phyloP scores from a whole-genome alignment of 2,329 filamentous ascomycete species.

The Ambrosiella beaveri region DNA sequence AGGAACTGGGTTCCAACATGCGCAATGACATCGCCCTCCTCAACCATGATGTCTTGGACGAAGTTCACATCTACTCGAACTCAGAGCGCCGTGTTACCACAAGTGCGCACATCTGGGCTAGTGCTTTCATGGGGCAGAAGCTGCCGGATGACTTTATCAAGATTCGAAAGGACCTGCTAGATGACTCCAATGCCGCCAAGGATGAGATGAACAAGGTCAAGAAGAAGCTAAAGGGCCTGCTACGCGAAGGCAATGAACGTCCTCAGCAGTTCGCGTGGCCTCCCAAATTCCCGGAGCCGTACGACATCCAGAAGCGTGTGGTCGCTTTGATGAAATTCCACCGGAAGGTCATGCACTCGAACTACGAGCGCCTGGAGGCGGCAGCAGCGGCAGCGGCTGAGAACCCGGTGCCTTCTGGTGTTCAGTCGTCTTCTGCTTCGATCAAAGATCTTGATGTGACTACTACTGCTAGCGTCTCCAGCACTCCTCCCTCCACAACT shows the following conservation, averaged over 20 bases:
- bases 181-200: constrained; percentile 96
- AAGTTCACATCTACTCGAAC: constrained; percentile 89
- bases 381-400: constrained; percentile 4
- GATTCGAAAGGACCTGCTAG: constrained; percentile 82
- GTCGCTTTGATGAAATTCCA: constrained; percentile 98
- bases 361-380: constrained; percentile 65
- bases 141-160: constrained; percentile 72
- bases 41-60: constrained; percentile 79
- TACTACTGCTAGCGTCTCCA: constrained; percentile 29
- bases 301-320: constrained; percentile 77
- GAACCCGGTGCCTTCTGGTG: not conserved
- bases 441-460: constrained; percentile 2
- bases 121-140: constrained; percentile 76
- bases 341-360: constrained; percentile 83
- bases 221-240: constrained; percentile 89
- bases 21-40: constrained; percentile 83
- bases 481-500: constrained; percentile 5
- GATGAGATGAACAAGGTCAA: constrained; percentile 99
- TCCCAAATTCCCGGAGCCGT: constrained; percentile 82
- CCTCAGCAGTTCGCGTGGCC: constrained; percentile 98
- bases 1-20: constrained; percentile 91
- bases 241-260: constrained; percentile 82
- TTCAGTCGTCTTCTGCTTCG: not conserved
- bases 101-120: constrained; percentile 90
- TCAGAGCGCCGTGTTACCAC: constrained; percentile 89